Base-by-base conservation (phyloP, 495 filamentous ascomycete species). In the Daldinia childiae region DNA sequence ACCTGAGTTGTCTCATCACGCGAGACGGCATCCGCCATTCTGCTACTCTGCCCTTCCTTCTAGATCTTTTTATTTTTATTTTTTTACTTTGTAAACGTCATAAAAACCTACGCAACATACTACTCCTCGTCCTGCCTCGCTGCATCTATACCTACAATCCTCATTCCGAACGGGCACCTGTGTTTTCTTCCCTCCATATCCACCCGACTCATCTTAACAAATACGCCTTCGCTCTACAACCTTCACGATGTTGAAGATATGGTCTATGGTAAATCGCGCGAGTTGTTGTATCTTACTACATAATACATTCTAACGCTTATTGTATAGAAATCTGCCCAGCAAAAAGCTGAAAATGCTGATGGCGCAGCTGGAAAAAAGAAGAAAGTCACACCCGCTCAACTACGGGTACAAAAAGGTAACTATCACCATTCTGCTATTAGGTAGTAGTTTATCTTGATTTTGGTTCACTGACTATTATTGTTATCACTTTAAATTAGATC, bases 221-320 rank as follows among this genome's bases (percentile, higher is more conserved):
- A 56, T 39, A 38, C 43, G 32, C 6, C 26, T 59, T 6, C 8
- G 1, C 55, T 17, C 48, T 57, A 45, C 32, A 56, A 45, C 65
- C 64, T 78, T 65, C 88, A 93, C 81, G 74, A 99, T 99, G 95
- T 86, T 98, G 84, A 99, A 99, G 81, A 97, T 99, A 85, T 99
- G 95, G 95, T 97, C 94, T 79, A 97, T 99, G 94, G 94, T 97
- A 84, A 51, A 88, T 61, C 59, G 6, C 24, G 19, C n/a, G 11
- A 21, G 0, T 32, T n/a, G 21, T 45, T 19, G 17, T 15, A 21
- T 5, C 26, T 17, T 52, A 32, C 21, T 19, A 12, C 11, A n/a
- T 24, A 9, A 29, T 26, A 30, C 15, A 34, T 68, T 64, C 60
- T 68, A 59, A 59, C 62, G 5, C 52, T 54, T 64, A 66, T 29